Evolutionary conservation across 805 yeast species (phyloP), one percentile per base, ranked within the genome.

Genomic region (Jamesozyma jinghongensis): DNA sequence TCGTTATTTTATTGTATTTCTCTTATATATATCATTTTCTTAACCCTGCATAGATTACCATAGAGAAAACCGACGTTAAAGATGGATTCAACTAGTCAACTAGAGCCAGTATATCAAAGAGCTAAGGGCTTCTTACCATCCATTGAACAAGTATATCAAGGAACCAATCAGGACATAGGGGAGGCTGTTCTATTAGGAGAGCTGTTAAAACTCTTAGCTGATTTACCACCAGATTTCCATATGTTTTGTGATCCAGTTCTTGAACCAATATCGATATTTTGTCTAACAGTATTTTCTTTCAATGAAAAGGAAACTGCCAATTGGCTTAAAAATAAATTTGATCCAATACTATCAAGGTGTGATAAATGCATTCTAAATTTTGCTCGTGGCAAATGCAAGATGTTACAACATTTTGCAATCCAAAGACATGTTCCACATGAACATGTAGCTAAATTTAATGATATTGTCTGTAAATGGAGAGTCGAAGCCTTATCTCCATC

Each of bases 261-360:
- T 44, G 63, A 62, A 32, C 71, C 75, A 2, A 66, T 76, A 17
- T 65, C 81, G 8, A 66, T 71, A 12, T 79, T 79, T 52, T 62
- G 72, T 8, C 57, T 81, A 40, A 73, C 81, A 13, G 61, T 78
- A 43, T 79, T 79, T 53, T 78, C 87, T 3, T 78, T 80, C 50
- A 57, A 52, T 44, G 73, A 67, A 19, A 65, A 65, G 30, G 69
- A 65, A n/a, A 69, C 71, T 1, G 63, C 71, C 14, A 51, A 51
- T 4, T 69, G 75, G 68, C 58, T 70, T 40, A 66, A 68, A 37
- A 63, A 64, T 8, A 48, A 51, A 12, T 62, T 74, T 37, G 56
- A 59, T 3, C 54, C 59, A 1, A 62, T 70, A 19, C 57, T 82
- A 12, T 58, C 63, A 29, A 43, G 54, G 3, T 83, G 92, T 58